phyloP scores from a whole-genome alignment of 179 eudicot genomes.

The Camellia oleifera region DNA sequence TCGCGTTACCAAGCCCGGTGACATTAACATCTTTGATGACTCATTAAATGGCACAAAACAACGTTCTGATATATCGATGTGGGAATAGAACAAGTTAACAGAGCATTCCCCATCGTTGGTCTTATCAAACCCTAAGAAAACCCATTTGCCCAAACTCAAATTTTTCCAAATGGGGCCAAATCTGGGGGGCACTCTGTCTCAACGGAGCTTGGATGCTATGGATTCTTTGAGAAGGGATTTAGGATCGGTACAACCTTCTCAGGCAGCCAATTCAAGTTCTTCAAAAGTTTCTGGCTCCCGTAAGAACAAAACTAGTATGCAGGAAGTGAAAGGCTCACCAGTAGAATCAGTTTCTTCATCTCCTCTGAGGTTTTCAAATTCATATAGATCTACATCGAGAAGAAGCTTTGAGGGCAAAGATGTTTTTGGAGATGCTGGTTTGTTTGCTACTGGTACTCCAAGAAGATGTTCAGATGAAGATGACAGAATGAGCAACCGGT shows the following conservation, averaged over 20 bases:
- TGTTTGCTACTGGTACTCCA: slow-evolving; percentile 31
- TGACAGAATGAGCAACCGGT: slow-evolving; percentile 30
- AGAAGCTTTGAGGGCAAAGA: slow-evolving; percentile 31
- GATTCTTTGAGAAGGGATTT: slow-evolving; percentile 47
- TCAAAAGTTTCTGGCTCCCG: slow-evolving; percentile 86
- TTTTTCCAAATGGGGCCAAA: slow-evolving; percentile 21
- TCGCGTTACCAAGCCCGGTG: too few relatives aligned
- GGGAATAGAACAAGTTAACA: too few relatives aligned
- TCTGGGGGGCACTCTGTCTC: slow-evolving; percentile 19
- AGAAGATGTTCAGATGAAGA: slow-evolving; percentile 38
- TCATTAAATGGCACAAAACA: too few relatives aligned
- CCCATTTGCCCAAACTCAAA: too few relatives aligned
- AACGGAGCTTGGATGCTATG: slow-evolving; percentile 26
- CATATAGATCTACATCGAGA: slow-evolving; percentile 38
- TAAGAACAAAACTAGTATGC: slow-evolving; percentile 45
- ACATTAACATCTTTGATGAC: too few relatives aligned
- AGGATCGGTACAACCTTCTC: slow-evolving; percentile 36
- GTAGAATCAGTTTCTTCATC: slow-evolving; percentile 98
- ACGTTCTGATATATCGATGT: too few relatives aligned
- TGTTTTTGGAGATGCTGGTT: slow-evolving; percentile 32
- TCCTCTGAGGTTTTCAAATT: slow-evolving; percentile 58
- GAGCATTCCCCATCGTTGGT: too few relatives aligned
- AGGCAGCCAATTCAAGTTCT: slow-evolving; percentile 92
- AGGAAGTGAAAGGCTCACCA: slow-evolving; percentile 84
- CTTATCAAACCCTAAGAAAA: background rate